Percentiles rank a stretch among this genome's conserved stretches.
These are phyloP conservation scores for Microcos paniculata DNA, from an alignment of 345 rosid species.

Conservation along the genomic window DNA sequence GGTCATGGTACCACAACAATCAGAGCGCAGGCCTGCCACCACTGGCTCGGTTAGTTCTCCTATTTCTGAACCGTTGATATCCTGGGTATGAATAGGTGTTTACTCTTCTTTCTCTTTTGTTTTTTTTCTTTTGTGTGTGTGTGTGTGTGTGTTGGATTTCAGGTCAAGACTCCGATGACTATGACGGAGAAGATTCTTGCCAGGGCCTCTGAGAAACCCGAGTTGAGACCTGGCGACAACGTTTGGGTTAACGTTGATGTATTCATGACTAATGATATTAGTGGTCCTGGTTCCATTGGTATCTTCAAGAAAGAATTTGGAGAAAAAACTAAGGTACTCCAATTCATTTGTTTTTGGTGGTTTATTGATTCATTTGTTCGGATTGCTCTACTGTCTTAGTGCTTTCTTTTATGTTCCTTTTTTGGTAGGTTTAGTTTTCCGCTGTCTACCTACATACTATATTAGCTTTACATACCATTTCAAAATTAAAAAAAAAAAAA, in stretches of 20 bases:
- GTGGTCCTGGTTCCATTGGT: constrained; percentile 91
- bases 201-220: constrained; percentile 67
- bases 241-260: constrained; percentile 90
- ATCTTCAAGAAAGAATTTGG: constrained; percentile 91
- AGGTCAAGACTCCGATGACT: constrained; percentile 92
- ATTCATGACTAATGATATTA: constrained; percentile 94
- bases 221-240: constrained; percentile 78
- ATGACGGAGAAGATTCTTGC: constrained; percentile 94
- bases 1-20: constrained; percentile 71
- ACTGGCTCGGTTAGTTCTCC: constrained; percentile 61
- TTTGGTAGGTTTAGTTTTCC: neutral
- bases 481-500: too few relatives aligned
- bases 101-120: neutral
- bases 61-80: constrained; percentile 12
- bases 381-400: neutral
- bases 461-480: too few relatives aligned
- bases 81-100: neutral
- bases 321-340: constrained; percentile 75
- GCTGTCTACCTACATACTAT: neutral
- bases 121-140: neutral
- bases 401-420: too few relatives aligned
- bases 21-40: constrained; percentile 66
- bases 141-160: constrained; percentile 3
- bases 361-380: neutral
- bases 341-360: neutral